Conservation (phyloP, 495 filamentous ascomycete genomes). For the Penicillium mononematosum region DNA sequence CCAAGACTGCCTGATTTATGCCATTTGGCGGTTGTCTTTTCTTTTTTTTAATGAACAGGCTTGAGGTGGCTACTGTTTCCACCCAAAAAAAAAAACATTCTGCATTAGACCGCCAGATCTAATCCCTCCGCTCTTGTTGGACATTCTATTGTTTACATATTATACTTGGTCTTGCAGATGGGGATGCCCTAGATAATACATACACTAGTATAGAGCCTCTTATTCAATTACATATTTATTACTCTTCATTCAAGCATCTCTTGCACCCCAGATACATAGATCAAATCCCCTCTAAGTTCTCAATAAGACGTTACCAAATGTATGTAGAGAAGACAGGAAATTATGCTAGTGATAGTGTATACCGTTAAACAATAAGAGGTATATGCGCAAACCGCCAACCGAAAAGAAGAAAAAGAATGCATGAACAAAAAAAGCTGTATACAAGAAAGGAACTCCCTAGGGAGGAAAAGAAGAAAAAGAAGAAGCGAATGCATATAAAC, state of each 20-base stretch:
- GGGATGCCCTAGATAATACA: background rate
- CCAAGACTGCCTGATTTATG: constrained; percentile 11
- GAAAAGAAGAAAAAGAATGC: constrained; percentile 14
- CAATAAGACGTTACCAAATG: background rate
- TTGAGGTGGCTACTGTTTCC: background rate
- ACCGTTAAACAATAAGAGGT: background rate
- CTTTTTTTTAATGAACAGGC: background rate
- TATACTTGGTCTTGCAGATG: constrained; percentile 2
- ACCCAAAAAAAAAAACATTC: background rate
- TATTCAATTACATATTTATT: background rate
- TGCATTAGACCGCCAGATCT: constrained; percentile 5
- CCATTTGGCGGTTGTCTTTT: background rate
- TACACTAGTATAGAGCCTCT: constrained; percentile 8
- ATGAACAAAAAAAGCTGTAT: background rate
- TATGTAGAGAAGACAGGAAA: background rate
- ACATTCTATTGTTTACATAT: background rate
- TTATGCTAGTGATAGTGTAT: constrained; percentile 1
- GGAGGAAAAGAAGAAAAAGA: constrained; percentile 3
- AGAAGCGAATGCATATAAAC: background rate
- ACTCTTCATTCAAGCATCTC: background rate
- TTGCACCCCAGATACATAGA: background rate
- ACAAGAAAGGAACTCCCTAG: background rate
- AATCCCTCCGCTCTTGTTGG: background rate
- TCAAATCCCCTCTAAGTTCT: background rate
- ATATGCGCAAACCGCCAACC: constrained; percentile 2